These are phyloP conservation scores for Ophiostoma pallidulum DNA, from an alignment of 2,329 filamentous ascomycete genomes.

Conservation along the genomic window DNA sequence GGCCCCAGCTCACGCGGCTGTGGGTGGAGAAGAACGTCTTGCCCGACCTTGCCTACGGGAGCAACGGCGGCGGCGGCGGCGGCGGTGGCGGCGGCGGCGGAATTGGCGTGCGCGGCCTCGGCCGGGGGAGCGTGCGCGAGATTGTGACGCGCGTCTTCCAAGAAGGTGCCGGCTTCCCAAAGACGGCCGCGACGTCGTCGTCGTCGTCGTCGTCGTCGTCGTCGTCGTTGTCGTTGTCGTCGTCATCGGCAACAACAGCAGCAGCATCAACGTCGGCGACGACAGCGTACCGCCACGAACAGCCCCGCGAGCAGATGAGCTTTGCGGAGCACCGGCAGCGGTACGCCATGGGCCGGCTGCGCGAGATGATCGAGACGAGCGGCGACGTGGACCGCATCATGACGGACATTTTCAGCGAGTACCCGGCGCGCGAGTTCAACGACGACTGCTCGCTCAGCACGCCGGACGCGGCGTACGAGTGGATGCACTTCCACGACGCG, in stretches of 20 bases:
- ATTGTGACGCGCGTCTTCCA: constrained; percentile 71
- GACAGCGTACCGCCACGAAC: constrained; percentile 35
- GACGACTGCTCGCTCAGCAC: constrained; percentile 88
- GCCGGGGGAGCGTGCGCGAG: constrained; percentile 62
- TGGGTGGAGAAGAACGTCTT: constrained; percentile 70
- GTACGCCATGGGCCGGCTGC: constrained; percentile 59
- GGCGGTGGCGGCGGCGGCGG: constrained; percentile 37
- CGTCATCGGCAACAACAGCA: constrained; percentile 18
- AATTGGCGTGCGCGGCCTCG: constrained; percentile 60
- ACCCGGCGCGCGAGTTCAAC: constrained; percentile 81
- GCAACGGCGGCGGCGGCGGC: constrained; percentile 24
- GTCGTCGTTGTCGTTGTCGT: constrained; percentile 21
- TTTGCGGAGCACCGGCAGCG: constrained; percentile 67
- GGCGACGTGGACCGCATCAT: constrained; percentile 72
- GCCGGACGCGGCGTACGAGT: constrained; percentile 80
- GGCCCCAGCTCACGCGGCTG: constrained; percentile 53
- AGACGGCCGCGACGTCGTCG: constrained; percentile 33
- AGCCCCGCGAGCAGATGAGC: constrained; percentile 52
- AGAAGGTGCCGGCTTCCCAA: constrained; percentile 69
- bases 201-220: constrained; percentile 15
- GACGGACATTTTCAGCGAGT: constrained; percentile 75
- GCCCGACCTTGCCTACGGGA: constrained; percentile 57
- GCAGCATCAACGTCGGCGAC: constrained; percentile 22
- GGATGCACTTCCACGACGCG: constrained; percentile 86
- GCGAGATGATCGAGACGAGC: constrained; percentile 69